phyloP scores from a whole-genome alignment of 1,139 yeast species.

The Keqinozyma sinolaborantium region DNA sequence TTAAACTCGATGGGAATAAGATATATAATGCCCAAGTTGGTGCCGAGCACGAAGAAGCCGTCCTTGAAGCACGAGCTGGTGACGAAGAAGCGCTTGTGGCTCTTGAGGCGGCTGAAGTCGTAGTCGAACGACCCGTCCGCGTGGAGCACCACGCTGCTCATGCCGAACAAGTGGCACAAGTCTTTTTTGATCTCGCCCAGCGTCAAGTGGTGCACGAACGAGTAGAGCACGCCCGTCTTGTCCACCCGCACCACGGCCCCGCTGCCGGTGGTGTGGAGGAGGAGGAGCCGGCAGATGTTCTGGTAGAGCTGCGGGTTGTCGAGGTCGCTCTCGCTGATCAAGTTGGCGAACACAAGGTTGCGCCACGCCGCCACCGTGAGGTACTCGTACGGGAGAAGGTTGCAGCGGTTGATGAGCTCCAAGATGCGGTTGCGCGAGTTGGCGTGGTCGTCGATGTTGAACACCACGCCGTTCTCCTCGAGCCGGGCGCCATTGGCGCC shows the following conservation, averaged over 20 bases:
- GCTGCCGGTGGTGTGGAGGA: constrained; percentile 5
- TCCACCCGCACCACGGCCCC: constrained; percentile 6
- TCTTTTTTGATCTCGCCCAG: constrained; percentile 15
- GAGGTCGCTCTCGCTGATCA: constrained; percentile 15
- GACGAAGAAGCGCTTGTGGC: constrained; percentile 10
- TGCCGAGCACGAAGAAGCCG: constrained; percentile 11
- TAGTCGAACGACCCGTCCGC: constrained; percentile 5
- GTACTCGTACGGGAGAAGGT: constrained; percentile 12
- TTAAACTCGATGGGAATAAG: constrained; percentile 6
- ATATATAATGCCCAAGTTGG: constrained; percentile 12
- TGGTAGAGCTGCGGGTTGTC: constrained; percentile 15
- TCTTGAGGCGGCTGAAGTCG: constrained; percentile 5
- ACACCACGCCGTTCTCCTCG: not conserved
- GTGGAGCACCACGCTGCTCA: constrained; percentile 10
- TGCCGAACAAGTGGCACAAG: constrained; percentile 13
- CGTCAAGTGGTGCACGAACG: constrained; percentile 10
- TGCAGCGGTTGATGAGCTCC: constrained; percentile 5
- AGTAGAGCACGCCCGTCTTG: constrained; percentile 6
- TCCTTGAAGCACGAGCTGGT: constrained; percentile 12
- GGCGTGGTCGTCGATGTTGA: not conserved
- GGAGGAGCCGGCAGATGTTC: constrained; percentile 9
- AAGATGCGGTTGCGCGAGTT: not conserved
- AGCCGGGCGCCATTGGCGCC: not conserved
- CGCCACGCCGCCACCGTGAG: constrained; percentile 9
- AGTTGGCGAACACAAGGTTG: constrained; percentile 10